Evolutionary conservation across 2,329 filamentous ascomycete species (phyloP).

Genomic region (Talaromyces sp.): DNA sequence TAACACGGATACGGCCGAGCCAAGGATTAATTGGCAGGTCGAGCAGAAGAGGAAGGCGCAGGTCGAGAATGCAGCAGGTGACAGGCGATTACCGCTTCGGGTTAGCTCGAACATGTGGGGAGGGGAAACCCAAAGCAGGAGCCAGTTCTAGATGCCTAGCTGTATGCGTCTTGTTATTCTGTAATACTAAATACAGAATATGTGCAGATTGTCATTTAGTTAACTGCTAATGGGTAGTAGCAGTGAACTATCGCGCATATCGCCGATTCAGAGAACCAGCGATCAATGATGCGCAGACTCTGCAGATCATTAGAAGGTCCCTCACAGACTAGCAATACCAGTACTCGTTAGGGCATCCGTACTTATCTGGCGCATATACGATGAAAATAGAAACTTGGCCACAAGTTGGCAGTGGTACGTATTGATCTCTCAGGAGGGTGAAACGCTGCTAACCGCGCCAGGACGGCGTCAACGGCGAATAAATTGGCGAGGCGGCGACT

Average conservation of each 20-base stretch:
- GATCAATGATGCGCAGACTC: no score
- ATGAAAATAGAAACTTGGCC: not conserved
- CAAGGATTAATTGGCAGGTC: not conserved
- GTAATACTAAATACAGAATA: no score
- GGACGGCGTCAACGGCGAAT: constrained; percentile 23
- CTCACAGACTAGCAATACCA: no score
- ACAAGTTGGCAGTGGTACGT: not conserved
- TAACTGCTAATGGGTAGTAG: no score
- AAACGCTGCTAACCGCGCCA: constrained; percentile 16
- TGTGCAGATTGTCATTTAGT: no score
- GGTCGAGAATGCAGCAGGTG: not conserved
- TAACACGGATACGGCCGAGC: no score
- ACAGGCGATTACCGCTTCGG: not conserved
- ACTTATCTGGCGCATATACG: no score
- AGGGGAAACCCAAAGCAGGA: not conserved
- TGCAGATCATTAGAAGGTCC: no score
- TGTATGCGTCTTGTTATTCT: no score
- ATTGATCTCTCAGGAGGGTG: not conserved
- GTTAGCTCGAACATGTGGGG: not conserved
- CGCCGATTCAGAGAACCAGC: no score
- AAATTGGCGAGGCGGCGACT: constrained; percentile 13
- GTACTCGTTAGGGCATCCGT: no score
- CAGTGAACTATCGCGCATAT: no score
- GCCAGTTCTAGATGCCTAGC: not conserved
- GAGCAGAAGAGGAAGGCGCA: not conserved